Base-by-base conservation (phyloP, 257 asterid species). In the Nicotiana noctiflora region DNA sequence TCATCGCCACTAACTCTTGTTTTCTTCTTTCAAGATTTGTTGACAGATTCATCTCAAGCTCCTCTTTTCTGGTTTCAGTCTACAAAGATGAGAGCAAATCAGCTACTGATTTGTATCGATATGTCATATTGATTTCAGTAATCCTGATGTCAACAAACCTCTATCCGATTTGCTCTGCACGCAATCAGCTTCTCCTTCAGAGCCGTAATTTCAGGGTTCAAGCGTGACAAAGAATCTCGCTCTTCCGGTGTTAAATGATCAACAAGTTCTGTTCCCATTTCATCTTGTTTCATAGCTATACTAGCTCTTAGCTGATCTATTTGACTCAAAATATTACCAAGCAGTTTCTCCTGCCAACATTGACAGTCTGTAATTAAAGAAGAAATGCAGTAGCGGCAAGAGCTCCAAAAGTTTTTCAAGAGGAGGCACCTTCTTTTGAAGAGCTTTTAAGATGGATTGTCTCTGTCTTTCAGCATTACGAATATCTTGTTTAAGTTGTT, bases 31-130 rank as follows among this genome's bases (percentile, higher is more conserved):
- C 97, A 74, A 96, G 97, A 85, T 96, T 96, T 57, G 99, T 91
- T 52, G 98, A 96, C 61, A 94, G 91, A 81, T 96, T 96, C 97
- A 92, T 94, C 90, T 96, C 99, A 76, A 96, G 97, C 93, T 96
- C 99, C 32, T 92, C 86, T 91, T 91, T 92, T 89, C 93, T 94
- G 60, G 98, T 85, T 90, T 96, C 99, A 76, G 91, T 91, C 99
- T 94, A 88, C 76, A 80, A 79, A 84, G 46, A 44, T 62, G 18
- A 74, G 51, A 15, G 44, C 25, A 44, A 49, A 51, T 29, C 62
- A 49, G 79, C 34, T 14, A 51, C 19, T 25, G 25, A 74, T 23
- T 70, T 25, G 25, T 74, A 51, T 51, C 12, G 32, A 74, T 46
- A 21, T 23, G 61, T 74, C 61, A 74, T 74, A 74, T n/a, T 51